These are phyloP conservation scores for Podospora sp. DNA, from an alignment of 495 filamentous ascomycete genomes.

Conservation along the genomic window DNA sequence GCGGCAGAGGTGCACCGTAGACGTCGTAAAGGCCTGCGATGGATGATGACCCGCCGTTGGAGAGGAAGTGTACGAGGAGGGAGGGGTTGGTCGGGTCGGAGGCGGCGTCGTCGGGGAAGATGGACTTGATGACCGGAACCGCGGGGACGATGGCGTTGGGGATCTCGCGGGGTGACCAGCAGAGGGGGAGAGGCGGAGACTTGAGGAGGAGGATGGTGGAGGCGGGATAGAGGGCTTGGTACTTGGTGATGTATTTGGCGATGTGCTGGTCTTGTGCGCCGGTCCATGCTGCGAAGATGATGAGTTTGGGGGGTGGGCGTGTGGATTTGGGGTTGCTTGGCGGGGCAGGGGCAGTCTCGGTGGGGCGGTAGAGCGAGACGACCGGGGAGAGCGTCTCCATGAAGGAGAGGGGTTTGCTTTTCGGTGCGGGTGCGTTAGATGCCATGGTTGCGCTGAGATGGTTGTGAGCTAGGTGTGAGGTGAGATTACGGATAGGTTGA, in stretches of 20 bases:
- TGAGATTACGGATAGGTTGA: background rate
- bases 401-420: constrained; percentile 5
- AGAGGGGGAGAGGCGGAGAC: constrained; percentile 16
- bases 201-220: constrained; percentile 40
- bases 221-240: constrained; percentile 40
- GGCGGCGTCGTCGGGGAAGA: background rate
- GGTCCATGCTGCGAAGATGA: constrained; percentile 44
- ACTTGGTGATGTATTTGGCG: constrained; percentile 41
- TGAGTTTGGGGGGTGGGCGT: constrained; percentile 27
- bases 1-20: constrained; percentile 26
- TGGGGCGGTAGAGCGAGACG: constrained; percentile 8
- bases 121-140: constrained; percentile 6
- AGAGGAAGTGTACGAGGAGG: constrained; percentile 42
- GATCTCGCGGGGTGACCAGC: background rate
- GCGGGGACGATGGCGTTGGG: background rate
- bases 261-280: constrained; percentile 45
- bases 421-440: background rate
- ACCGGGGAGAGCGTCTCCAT: constrained; percentile 14
- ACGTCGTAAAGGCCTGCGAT: constrained; percentile 29
- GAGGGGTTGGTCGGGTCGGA: constrained; percentile 16
- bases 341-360: background rate
- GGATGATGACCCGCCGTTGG: constrained; percentile 44
- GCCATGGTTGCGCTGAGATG: background rate
- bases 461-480: background rate
- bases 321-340: background rate